These are phyloP conservation scores for Chamaecyparis obtusa DNA, from an alignment of 75 land plant genomes.

Conservation along the genomic window DNA sequence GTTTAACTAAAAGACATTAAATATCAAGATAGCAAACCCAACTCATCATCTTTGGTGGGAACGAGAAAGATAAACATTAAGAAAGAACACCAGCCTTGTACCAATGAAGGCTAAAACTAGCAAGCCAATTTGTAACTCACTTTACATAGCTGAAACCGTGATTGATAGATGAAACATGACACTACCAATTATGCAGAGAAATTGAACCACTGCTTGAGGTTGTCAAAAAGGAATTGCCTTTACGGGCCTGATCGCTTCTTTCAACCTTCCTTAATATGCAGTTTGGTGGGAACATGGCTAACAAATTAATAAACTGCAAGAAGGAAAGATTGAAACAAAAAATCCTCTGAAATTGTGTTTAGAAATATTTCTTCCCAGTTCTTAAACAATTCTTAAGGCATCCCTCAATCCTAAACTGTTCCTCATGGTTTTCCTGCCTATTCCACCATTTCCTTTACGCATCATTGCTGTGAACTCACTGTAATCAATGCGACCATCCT, in stretches of 20 bases:
- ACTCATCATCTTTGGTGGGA: background rate
- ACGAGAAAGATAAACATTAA: no score
- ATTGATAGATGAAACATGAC: background rate
- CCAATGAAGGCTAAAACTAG: background rate
- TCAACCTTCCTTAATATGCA: background rate
- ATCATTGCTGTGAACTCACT: constrained; percentile 92
- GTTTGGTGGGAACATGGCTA: background rate
- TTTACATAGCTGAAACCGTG: background rate
- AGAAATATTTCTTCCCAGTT: background rate
- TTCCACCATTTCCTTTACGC: constrained; percentile 69
- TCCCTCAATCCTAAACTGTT: constrained; percentile 53
- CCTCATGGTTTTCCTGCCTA: constrained; percentile 52
- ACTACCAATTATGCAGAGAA: background rate
- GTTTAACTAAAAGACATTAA: background rate
- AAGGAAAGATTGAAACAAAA: background rate
- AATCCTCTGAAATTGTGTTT: background rate
- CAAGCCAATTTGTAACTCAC: background rate
- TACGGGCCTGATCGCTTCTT: background rate
- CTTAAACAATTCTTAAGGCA: constrained; percentile 39
- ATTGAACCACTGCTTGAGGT: background rate
- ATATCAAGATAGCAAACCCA: background rate
- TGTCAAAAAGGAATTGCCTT: background rate
- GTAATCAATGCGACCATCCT: constrained; percentile 92
- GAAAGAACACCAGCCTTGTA: background rate
- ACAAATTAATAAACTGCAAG: background rate